Evolutionary conservation across 2,329 filamentous ascomycete genomes (phyloP).

Genomic region (Neoarthrinium moseri): DNA sequence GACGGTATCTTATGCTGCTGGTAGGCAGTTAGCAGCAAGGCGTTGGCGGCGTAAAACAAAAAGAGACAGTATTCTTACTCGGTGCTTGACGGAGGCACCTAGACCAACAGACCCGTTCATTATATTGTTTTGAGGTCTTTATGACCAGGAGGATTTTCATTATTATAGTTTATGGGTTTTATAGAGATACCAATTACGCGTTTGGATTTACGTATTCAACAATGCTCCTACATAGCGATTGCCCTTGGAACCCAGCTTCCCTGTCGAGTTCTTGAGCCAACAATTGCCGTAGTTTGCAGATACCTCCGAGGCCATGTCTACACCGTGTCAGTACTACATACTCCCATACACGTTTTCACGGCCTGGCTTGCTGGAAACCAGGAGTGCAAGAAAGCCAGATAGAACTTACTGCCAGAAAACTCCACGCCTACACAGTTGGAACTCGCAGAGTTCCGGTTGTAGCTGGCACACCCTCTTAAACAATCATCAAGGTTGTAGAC

Average conservation of each 20-base stretch:
- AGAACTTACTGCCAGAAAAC: slow-evolving; percentile 4
- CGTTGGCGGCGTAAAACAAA: too few relatives aligned
- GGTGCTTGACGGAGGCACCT: too few relatives aligned
- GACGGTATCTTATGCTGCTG: too few relatives aligned
- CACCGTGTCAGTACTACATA: neutral
- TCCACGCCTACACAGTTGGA: neutral
- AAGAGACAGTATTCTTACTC: too few relatives aligned
- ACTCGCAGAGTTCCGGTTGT: neutral
- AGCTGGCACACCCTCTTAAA: slow-evolving; percentile 1
- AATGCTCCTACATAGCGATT: neutral
- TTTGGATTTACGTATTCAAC: too few relatives aligned
- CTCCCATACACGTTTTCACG: neutral
- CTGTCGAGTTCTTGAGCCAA: slow-evolving; percentile 3
- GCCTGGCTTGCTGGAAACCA: neutral
- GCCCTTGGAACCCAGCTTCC: neutral
- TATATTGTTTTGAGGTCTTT: too few relatives aligned
- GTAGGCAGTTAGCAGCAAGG: too few relatives aligned
- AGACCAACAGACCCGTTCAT: too few relatives aligned
- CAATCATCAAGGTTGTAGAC: slow-evolving; percentile 3
- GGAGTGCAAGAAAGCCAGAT: neutral
- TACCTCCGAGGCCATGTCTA: slow-evolving; percentile 1
- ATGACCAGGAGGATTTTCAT: too few relatives aligned
- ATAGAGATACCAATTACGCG: too few relatives aligned
- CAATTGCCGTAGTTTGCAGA: neutral
- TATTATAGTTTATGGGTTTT: too few relatives aligned